phyloP scores from a whole-genome alignment of 2,329 filamentous ascomycete species.

The Paramyrothecium sp. region DNA sequence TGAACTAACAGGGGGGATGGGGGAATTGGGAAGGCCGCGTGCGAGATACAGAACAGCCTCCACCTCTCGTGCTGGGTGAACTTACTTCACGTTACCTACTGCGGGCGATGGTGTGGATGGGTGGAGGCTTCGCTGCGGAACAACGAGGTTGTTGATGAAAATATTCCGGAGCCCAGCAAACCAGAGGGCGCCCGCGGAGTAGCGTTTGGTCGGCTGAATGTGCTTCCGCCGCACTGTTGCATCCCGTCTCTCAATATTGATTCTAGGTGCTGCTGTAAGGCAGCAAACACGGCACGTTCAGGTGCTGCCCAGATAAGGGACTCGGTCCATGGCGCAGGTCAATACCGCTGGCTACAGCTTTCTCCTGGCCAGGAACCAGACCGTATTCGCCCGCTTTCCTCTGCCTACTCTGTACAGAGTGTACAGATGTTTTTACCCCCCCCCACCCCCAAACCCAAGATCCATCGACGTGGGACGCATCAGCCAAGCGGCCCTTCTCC shows the following conservation, averaged over 20 bases:
- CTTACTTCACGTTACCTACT: neutral
- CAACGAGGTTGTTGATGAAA: neutral
- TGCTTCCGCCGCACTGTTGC: neutral
- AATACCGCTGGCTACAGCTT: no score
- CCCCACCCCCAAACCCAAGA: neutral
- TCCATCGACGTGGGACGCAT: neutral
- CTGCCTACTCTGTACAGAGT: no score
- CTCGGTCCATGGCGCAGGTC: no score
- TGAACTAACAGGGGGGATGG: neutral
- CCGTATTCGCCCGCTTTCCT: no score
- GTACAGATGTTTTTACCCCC: no score
- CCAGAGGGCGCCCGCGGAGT: neutral
- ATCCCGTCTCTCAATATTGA: no score
- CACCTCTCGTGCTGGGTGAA: neutral
- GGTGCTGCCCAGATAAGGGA: no score
- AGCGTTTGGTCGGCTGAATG: neutral
- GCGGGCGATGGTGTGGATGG: neutral
- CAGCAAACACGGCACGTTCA: no score
- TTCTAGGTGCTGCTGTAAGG: no score
- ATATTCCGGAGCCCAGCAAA: neutral
- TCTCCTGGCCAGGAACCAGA: no score
- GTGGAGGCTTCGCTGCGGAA: neutral
- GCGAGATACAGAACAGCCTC: neutral
- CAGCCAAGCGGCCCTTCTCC: neutral
- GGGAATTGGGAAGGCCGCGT: no score